A percentile compares a stretch with the other conserved stretches of the same genome.
Conservation (phyloP, 2,329 filamentous ascomycete species). For the Dactylellina parvicollis region DNA sequence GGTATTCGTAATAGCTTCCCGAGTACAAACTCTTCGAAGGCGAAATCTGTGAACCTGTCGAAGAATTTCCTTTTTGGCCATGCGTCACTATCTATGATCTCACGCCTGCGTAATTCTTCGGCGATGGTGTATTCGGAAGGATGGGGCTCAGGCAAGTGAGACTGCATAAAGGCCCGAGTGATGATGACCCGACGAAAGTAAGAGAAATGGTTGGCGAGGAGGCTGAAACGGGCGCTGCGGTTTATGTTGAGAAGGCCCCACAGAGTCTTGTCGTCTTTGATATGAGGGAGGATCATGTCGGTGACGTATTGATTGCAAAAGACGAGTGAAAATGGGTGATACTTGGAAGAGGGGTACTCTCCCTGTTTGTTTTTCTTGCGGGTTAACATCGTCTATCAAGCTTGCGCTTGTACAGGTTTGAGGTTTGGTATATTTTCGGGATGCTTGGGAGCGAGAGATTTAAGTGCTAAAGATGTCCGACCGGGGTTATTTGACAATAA, state of each 20-base stretch:
- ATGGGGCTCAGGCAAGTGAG: conserved; percentile 13
- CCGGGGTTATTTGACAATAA: too few relatives aligned
- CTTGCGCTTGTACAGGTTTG: too few relatives aligned
- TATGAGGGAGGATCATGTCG: conserved; percentile 6
- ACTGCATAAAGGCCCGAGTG: conserved; percentile 2
- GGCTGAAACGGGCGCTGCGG: not conserved
- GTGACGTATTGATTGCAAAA: conserved; percentile 27
- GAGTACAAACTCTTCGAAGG: conserved; percentile 36
- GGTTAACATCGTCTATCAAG: too few relatives aligned
- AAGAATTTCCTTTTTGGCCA: conserved; percentile 29
- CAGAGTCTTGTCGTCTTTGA: conserved; percentile 3
- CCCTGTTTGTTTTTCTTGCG: conserved; percentile 3
- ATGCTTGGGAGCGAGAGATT: too few relatives aligned
- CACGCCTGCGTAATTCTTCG: conserved; percentile 5
- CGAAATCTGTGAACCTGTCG: conserved; percentile 39
- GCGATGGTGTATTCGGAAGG: conserved; percentile 4
- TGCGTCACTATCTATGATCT: conserved; percentile 3
- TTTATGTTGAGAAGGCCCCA: conserved; percentile 32
- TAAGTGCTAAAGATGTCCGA: too few relatives aligned
- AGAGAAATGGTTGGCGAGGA: conserved; percentile 12
- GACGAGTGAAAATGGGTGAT: conserved; percentile 3
- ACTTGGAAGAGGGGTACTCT: not conserved
- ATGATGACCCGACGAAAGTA: conserved; percentile 10
- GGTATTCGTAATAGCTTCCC: conserved; percentile 32
- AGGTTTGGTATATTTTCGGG: too few relatives aligned